phyloP scores from a whole-genome alignment of 192 early-diverging fungal genomes.

The Geranomyces michiganensis region DNA sequence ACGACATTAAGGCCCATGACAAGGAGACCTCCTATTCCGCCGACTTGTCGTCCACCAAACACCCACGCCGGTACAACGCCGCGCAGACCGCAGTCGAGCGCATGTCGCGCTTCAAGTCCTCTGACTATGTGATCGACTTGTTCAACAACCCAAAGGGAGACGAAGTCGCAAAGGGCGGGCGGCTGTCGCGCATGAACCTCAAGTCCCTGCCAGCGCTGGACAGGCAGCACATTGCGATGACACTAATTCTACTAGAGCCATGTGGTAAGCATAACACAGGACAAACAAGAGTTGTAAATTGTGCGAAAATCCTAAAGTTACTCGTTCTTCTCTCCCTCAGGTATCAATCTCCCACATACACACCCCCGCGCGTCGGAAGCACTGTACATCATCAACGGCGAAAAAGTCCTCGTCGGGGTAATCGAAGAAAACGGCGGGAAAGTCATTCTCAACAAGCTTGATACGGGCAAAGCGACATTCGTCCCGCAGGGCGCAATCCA shows the following conservation, averaged over 20 bases:
- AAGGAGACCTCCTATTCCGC: too few species aligned
- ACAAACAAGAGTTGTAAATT: neutral
- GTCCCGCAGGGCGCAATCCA: conserved; percentile 7
- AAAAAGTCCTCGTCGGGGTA: conserved; percentile 6
- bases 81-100: neutral
- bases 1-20: too few species aligned
- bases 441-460: conserved; percentile 5
- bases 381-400: conserved; percentile 7
- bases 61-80: too few species aligned
- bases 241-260: neutral
- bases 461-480: conserved; percentile 6
- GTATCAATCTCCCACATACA: conserved; percentile 4
- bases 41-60: too few species aligned
- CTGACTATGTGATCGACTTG: neutral
- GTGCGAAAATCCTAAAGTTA: too few species aligned
- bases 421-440: conserved; percentile 1
- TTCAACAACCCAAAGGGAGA: conserved; percentile 4
- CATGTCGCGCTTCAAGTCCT: neutral
- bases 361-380: conserved; percentile 11
- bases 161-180: neutral
- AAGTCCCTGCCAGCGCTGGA: neutral
- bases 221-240: neutral
- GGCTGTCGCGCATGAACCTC: conserved; percentile 5
- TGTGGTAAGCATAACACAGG: neutral
- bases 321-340: neutral